Evolutionary conservation across 1,139 yeast genomes (phyloP), one percentile per base, ranked within the genome.

Genomic region (Blastobotrys arbuscula): DNA sequence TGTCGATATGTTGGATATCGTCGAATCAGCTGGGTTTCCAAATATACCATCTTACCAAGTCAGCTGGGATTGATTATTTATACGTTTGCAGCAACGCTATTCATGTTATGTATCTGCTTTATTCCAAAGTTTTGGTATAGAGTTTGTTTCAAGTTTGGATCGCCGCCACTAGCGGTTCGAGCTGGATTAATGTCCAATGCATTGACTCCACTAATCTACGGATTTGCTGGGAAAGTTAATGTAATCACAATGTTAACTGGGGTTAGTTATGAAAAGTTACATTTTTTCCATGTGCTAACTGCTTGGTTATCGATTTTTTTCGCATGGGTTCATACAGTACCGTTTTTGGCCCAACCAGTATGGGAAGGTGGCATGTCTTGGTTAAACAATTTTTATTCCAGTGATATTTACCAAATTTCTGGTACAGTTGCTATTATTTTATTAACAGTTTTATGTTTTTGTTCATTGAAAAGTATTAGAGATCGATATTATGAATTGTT

Each of bases 151-250:
- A 79, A 78, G 0, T 79, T 80, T 62, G 86, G 85, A 0, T 71
- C 82, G 0, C 82, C 85, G n/a, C 85, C 85, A n/a, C 62, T 72
- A 51, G 80, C 78, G 0, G 81, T 74, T 41, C 70, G 90, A 53
- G 66, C 83, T 0, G 84, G 87, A 28, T 72, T 81, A 30, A 60
- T 82, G 37, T 73, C 79, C 2, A 73, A 81, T 42, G 73, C 74
- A 26, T 63, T 78, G 55, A 64, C 77, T 56, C 86, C 85, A 0
- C 59, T 81, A n/a, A 61, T 81, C 30, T 70, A 79, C 42, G 63
- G 78, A 19, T 73, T 82, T 64, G 84, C 82, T 0, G 86, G 87
- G 10, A 72, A 88, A 57, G 79, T 75, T 61, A 82, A 82, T 61
- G 65, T 82, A 46, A 62, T 82, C 39, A 76, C 79, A 48, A 67